These are phyloP conservation scores for Saturnispora hagleri DNA, from an alignment of 805 yeast species.

Conservation along the genomic window DNA sequence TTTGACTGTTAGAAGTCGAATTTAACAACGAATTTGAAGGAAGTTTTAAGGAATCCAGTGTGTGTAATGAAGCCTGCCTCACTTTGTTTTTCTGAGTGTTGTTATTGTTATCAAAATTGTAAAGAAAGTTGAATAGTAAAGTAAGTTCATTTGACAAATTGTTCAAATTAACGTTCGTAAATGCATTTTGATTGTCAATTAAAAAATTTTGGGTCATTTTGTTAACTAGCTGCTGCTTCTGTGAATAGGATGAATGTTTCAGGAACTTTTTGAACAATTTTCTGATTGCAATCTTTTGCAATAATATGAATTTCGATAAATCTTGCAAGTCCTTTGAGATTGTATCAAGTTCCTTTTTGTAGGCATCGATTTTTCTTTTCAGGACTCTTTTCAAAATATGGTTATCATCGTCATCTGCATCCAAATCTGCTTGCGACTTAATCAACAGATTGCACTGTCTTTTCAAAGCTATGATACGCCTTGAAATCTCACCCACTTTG, in stretches of 20 bases:
- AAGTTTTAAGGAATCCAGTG: slow-evolving; percentile 19
- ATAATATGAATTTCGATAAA: slow-evolving; percentile 57
- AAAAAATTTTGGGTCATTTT: slow-evolving; percentile 25
- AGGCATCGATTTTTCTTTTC: slow-evolving; percentile 17
- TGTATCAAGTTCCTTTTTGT: slow-evolving; percentile 31
- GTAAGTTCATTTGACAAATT: slow-evolving; percentile 55
- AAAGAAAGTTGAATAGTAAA: slow-evolving; percentile 40
- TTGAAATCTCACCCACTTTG: slow-evolving; percentile 60
- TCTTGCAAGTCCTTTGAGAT: slow-evolving; percentile 49
- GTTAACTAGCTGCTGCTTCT: slow-evolving; percentile 27
- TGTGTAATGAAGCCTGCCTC: slow-evolving; percentile 13
- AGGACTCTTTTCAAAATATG: slow-evolving; percentile 15
- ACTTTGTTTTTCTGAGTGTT: not conserved
- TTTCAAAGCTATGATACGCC: slow-evolving; percentile 29
- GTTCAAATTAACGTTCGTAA: slow-evolving; percentile 51
- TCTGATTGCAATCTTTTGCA: slow-evolving; percentile 65
- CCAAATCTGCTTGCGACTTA: slow-evolving; percentile 10
- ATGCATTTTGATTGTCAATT: slow-evolving; percentile 39
- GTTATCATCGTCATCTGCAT: slow-evolving; percentile 6
- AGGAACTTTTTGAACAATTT: slow-evolving; percentile 65
- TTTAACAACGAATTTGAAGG: slow-evolving; percentile 2
- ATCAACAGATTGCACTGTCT: slow-evolving; percentile 22
- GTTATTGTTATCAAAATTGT: slow-evolving; percentile 16
- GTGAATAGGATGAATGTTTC: slow-evolving; percentile 33
- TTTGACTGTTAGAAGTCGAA: not conserved